phyloP scores from a whole-genome alignment of 2,329 filamentous ascomycete species.

The Exophiala aquamarina region DNA sequence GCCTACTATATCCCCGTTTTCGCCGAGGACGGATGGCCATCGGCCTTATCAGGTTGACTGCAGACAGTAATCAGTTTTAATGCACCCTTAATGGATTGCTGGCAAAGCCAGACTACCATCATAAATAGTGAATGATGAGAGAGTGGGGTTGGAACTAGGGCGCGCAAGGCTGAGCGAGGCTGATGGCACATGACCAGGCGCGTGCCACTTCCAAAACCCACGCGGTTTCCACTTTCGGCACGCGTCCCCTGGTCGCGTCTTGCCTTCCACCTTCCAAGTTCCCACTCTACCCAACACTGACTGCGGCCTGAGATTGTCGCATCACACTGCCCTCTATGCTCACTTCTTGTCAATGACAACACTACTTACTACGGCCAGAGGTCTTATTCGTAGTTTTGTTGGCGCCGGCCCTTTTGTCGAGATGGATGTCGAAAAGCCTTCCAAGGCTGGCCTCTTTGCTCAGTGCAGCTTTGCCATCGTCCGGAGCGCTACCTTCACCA shows the following conservation, averaged over 20 bases:
- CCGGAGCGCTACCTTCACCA: conserved; percentile 39
- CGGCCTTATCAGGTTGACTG: no score
- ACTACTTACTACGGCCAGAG: conserved; percentile 13
- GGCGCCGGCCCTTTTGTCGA: background rate
- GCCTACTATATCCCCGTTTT: no score
- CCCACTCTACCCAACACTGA: no score
- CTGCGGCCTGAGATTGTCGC: no score
- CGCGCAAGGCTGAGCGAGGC: background rate
- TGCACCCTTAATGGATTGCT: no score
- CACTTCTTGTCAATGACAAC: conserved; percentile 11
- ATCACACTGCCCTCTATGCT: background rate
- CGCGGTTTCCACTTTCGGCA: conserved; percentile 1
- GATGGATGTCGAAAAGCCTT: conserved; percentile 15
- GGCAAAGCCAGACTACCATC: no score
- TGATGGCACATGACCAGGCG: conserved; percentile 10
- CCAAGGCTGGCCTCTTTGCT: conserved; percentile 37
- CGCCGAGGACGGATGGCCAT: no score
- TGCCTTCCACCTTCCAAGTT: no score
- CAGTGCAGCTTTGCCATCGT: conserved; percentile 49
- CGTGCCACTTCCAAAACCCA: background rate
- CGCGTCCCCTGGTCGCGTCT: no score
- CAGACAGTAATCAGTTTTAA: no score
- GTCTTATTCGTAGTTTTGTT: conserved; percentile 17
- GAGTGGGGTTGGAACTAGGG: no score
- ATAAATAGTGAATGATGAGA: no score